Conservation (phyloP, 108 stramenopile genomes). For the Cyclotella kingstonii region DNA sequence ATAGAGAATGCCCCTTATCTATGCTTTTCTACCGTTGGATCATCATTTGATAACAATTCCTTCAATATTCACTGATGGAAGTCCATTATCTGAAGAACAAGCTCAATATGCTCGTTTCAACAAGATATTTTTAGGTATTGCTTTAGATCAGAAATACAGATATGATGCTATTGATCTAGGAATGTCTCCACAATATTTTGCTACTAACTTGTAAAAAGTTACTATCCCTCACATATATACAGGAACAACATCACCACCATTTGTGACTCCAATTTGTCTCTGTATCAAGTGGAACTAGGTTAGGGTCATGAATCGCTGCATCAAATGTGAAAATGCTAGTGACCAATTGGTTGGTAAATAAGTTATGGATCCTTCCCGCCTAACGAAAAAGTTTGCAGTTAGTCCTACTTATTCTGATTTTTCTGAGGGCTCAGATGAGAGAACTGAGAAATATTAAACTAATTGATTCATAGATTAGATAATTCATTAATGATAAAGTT, state of each 20-base stretch:
- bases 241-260: constrained; percentile 17
- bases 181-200: constrained; percentile 15
- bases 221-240: constrained; percentile 7
- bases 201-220: constrained; percentile 26
- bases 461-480: constrained; percentile 6
- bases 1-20: not conserved
- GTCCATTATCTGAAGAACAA: constrained; percentile 1
- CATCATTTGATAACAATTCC: not conserved
- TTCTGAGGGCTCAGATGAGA: too few species aligned
- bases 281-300: constrained; percentile 23
- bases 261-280: constrained; percentile 18
- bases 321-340: constrained; percentile 24
- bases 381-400: constrained; percentile 10
- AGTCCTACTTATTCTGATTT: constrained; percentile 19
- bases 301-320: constrained; percentile 14
- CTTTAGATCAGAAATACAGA: not conserved
- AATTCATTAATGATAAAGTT: constrained; percentile 1
- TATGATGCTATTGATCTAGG: constrained; percentile 6
- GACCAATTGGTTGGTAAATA: constrained; percentile 20
- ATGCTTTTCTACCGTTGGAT: not conserved
- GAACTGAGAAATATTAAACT: not conserved
- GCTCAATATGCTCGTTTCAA: constrained; percentile 16
- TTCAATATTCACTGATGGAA: not conserved
- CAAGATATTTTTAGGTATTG: not conserved
- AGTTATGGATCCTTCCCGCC: constrained; percentile 8